Evolutionary conservation across 495 filamentous ascomycete species (phyloP).

Genomic region (Tuber umbilicatum): DNA sequence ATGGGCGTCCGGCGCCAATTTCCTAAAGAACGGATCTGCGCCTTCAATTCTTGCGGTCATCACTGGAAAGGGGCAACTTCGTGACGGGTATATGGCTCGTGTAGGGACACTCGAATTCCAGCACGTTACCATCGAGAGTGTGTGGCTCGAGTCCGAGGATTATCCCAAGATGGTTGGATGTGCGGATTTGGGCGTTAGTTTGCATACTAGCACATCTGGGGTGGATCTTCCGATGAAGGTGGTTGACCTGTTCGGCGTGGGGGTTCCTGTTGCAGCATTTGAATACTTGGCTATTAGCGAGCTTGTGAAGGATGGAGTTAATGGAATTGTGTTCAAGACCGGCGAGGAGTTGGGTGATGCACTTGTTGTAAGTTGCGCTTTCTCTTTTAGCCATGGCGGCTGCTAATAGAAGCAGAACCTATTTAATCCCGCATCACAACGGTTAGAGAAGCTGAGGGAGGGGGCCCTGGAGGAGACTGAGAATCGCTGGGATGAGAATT

Average conservation of each 20-base stretch:
- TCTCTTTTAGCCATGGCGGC: constrained; percentile 38
- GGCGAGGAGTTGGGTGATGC: constrained; percentile 25
- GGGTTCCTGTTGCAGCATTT: constrained; percentile 70
- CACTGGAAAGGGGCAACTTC: constrained; percentile 85
- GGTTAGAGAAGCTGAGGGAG: constrained; percentile 56
- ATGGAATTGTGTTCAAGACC: constrained; percentile 35
- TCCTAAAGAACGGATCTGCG: constrained; percentile 43
- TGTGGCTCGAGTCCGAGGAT: constrained; percentile 74
- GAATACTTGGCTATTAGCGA: constrained; percentile 28
- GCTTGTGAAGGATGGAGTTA: constrained; percentile 36
- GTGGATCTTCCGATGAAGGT: constrained; percentile 99
- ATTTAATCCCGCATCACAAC: constrained; percentile 44
- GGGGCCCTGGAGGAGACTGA: constrained; percentile 73
- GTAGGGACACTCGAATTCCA: constrained; percentile 55
- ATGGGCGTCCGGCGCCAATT: constrained; percentile 41
- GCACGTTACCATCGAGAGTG: constrained; percentile 65
- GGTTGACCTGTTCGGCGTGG: constrained; percentile 95
- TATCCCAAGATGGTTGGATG: constrained; percentile 82
- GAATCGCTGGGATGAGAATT: constrained; percentile 88
- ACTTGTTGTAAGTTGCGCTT: constrained; percentile 29
- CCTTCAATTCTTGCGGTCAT: constrained; percentile 77
- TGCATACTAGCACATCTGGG: constrained; percentile 87
- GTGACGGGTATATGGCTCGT: constrained; percentile 61
- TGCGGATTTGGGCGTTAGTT: constrained; percentile 81
- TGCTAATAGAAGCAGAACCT: constrained; percentile 43